Evolutionary conservation across 768 basidiomycete genomes (phyloP).

Genomic region (Epithele typhae): DNA sequence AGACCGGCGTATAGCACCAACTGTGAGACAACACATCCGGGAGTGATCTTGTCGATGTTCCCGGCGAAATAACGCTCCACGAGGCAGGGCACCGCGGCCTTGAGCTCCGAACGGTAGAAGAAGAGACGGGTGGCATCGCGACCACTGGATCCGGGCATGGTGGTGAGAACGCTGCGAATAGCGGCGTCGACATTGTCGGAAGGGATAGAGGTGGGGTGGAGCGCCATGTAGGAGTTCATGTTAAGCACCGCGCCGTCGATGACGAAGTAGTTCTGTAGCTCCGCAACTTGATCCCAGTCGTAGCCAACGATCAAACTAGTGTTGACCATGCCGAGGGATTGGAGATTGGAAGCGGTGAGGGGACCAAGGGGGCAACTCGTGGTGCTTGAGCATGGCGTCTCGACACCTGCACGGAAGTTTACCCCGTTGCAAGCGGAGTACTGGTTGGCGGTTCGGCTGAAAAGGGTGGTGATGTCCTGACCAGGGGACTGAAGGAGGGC

Average conservation of each 20-base stretch:
- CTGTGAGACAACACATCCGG: conserved; percentile 90
- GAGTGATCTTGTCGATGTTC: conserved; percentile 93
- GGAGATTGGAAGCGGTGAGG: conserved; percentile 55
- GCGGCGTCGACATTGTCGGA: conserved; percentile 78
- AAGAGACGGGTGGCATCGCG: conserved; percentile 92
- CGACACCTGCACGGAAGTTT: conserved; percentile 64
- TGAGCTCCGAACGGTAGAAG: conserved; percentile 61
- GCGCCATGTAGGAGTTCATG: conserved; percentile 77
- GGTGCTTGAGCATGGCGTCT: conserved; percentile 59
- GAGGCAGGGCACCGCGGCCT: conserved; percentile 74
- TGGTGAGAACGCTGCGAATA: conserved; percentile 68
- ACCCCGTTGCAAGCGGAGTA: conserved; percentile 64
- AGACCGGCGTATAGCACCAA: conserved; percentile 89
- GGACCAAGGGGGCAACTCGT: conserved; percentile 65
- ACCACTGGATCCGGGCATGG: conserved; percentile 48
- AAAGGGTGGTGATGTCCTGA: conserved; percentile 87
- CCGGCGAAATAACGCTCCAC: conserved; percentile 86
- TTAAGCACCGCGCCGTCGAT: conserved; percentile 94
- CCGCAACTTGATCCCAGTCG: conserved; percentile 83
- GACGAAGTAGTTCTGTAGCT: conserved; percentile 73
- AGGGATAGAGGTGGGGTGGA: conserved; percentile 63
- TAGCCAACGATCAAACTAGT: conserved; percentile 78
- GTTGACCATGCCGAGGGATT: conserved; percentile 57
- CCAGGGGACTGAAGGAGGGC: conserved; percentile 57
- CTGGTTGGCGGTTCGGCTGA: conserved; percentile 63